Conservation (phyloP, 2,329 filamentous ascomycete species). For the Phyllosticta ampelicida region DNA sequence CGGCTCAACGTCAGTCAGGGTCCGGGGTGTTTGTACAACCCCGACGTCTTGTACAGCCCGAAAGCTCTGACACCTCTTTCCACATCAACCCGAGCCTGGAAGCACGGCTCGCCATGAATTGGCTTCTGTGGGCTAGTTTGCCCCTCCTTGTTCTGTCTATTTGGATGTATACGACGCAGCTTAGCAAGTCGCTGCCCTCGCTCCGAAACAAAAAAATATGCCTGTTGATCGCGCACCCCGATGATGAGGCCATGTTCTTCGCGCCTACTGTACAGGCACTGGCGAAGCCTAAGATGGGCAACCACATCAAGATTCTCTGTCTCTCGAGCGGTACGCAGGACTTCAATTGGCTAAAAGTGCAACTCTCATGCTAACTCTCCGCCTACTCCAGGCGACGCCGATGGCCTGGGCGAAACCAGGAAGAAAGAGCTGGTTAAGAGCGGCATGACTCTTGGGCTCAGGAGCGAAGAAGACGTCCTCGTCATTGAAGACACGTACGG, state of each 20-base stretch:
- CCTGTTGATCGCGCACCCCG: constrained; percentile 89
- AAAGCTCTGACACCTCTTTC: not conserved
- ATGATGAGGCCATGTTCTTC: constrained; percentile 99
- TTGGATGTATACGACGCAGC: constrained; percentile 38
- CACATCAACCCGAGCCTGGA: constrained; percentile 2
- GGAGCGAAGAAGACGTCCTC: constrained; percentile 66
- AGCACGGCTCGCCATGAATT: constrained; percentile 26
- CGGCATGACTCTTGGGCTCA: constrained; percentile 64
- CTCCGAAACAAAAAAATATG: constrained; percentile 77
- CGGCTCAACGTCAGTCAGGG: constrained; percentile 4
- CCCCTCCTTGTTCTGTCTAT: constrained; percentile 33
- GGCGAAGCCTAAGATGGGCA: constrained; percentile 65
- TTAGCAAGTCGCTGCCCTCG: constrained; percentile 46
- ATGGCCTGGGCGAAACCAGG: constrained; percentile 72
- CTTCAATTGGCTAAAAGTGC: not conserved
- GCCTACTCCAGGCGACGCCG: constrained; percentile 56
- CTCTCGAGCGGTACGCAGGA: constrained; percentile 60
- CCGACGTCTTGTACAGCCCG: not conserved
- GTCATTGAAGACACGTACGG: constrained; percentile 66
- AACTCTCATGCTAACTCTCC: constrained; percentile 9
- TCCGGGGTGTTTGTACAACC: not conserved
- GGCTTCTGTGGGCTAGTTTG: constrained; percentile 28
- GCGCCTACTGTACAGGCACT: constrained; percentile 79
- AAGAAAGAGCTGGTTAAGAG: constrained; percentile 77
- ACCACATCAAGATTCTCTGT: constrained; percentile 91